Conservation (phyloP, 2,329 filamentous ascomycete species). For the Sordariomycetes sp. region DNA sequence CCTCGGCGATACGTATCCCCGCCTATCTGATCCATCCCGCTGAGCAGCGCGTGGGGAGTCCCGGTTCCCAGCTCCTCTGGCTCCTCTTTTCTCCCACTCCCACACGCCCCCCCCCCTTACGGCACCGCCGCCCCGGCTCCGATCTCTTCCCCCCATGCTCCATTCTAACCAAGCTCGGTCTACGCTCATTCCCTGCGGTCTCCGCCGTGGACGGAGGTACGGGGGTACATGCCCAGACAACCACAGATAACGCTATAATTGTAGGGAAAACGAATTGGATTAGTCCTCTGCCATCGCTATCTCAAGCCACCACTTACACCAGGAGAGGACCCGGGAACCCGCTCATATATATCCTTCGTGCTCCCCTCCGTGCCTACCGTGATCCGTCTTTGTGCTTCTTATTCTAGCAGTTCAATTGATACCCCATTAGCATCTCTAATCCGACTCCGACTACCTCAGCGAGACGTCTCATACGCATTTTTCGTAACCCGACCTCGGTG, state of each 20-base stretch:
- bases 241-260: conserved; percentile 5
- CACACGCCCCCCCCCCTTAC: not conserved
- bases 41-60: not conserved
- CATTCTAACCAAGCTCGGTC: not conserved
- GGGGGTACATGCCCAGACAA: not conserved
- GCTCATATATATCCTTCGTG: conserved; percentile 1
- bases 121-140: conserved; percentile 5
- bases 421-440: not conserved
- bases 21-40: not conserved
- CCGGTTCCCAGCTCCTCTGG: not conserved
- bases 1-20: not conserved
- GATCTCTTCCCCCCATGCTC: conserved; percentile 1
- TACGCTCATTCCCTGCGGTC: not conserved
- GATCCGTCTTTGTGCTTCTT: not conserved
- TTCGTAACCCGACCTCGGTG: not conserved
- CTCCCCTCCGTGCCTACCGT: not conserved
- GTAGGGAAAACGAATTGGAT: not conserved
- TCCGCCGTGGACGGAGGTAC: not conserved
- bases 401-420: not conserved
- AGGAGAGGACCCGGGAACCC: not conserved
- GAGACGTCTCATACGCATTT: not conserved
- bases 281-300: conserved; percentile 4
- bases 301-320: conserved; percentile 1
- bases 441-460: not conserved
- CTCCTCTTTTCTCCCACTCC: not conserved